Evolutionary conservation across 257 asterid genomes (phyloP).

Genomic region (Solanum tacnaense): DNA sequence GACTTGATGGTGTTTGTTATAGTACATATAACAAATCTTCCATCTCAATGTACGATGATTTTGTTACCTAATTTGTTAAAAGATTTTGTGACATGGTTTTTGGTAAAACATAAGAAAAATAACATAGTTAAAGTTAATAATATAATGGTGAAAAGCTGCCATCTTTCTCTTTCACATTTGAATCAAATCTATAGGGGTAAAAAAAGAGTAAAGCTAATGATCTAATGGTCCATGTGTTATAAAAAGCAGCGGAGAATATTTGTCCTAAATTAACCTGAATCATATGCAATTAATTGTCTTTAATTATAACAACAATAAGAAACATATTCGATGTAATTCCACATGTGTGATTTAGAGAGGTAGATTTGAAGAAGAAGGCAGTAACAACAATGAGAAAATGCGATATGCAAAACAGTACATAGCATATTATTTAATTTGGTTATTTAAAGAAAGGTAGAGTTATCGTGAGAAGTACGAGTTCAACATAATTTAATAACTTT

Average conservation of each 20-base stretch:
- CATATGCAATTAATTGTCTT: neutral
- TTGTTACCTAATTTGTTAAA: neutral
- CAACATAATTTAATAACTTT: neutral
- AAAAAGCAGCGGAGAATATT: neutral
- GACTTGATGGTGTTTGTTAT: neutral
- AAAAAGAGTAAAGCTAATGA: neutral
- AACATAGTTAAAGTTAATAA: neutral
- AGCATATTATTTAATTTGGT: neutral
- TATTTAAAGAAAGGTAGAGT: neutral
- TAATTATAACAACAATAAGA: neutral
- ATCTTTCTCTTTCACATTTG: neutral
- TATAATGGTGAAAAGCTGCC: neutral
- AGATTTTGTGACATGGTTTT: neutral
- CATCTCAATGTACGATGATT: neutral
- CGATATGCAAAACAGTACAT: accelerated
- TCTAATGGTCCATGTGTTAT: neutral
- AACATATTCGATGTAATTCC: neutral
- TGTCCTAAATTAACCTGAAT: neutral
- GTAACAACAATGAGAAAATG: neutral
- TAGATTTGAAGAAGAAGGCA: neutral
- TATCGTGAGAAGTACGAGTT: neutral
- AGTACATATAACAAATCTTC: neutral
- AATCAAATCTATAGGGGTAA: neutral
- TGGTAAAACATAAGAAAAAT: neutral
- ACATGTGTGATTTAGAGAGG: neutral